These are phyloP conservation scores for Hemileccinum impolitum DNA, from an alignment of 768 basidiomycete species.

Conservation along the genomic window DNA sequence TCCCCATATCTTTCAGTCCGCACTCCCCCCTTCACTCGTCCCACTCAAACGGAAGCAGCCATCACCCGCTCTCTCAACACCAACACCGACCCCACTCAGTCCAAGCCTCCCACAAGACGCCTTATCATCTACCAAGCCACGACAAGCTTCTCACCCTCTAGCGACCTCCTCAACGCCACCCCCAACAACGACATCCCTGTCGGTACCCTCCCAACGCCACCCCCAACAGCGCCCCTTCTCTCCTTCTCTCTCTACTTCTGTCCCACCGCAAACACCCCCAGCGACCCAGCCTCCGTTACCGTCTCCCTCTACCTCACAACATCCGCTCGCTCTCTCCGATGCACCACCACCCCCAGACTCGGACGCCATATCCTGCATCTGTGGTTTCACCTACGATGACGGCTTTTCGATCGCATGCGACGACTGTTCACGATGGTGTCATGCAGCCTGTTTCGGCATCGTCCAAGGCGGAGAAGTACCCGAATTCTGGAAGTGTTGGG, in stretches of 20 bases:
- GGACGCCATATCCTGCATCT: conserved; percentile 68
- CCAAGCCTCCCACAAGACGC: conserved; percentile 5
- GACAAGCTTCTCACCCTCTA: conserved; percentile 17
- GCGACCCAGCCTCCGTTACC: conserved; percentile 11
- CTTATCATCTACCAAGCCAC: conserved; percentile 11
- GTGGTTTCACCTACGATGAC: conserved; percentile 70
- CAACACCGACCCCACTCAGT: conserved; percentile 8
- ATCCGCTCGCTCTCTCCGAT: conserved; percentile 13
- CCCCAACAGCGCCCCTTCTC: conserved; percentile 19
- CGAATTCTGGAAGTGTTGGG: conserved; percentile 76
- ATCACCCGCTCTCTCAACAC: conserved; percentile 17
- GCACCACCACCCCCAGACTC: conserved; percentile 29
- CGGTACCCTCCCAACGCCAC: conserved; percentile 11
- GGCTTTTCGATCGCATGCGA: conserved; percentile 88
- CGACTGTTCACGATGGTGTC: conserved; percentile 77
- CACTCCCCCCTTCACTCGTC: conserved; percentile 28
- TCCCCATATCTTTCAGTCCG: conserved; percentile 20
- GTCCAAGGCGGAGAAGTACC: conserved; percentile 51
- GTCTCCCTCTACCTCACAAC: conserved; percentile 23
- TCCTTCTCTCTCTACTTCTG: conserved; percentile 10
- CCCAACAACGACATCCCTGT: neutral
- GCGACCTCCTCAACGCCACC: conserved; percentile 18
- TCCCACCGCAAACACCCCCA: conserved; percentile 15
- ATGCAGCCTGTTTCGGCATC: conserved; percentile 75
- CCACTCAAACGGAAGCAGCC: conserved; percentile 42